Conservation (phyloP, 495 filamentous ascomycete species). For the Sabuloglossum arenarium region DNA sequence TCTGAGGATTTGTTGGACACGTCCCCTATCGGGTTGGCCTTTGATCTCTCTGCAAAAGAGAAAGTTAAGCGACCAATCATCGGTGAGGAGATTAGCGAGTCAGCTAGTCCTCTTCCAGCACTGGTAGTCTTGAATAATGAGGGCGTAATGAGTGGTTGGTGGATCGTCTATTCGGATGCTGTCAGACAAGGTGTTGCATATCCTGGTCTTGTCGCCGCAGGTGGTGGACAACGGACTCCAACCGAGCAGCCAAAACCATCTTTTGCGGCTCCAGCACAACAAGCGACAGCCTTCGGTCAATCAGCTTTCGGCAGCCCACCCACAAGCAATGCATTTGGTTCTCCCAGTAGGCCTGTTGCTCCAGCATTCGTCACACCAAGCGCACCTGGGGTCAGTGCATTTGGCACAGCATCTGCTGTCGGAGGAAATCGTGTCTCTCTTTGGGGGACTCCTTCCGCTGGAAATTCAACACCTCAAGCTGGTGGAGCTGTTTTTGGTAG, state of each 20-base stretch:
- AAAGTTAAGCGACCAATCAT: slow-evolving; percentile 59
- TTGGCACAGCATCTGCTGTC: slow-evolving; percentile 7
- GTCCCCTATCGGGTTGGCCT: slow-evolving; percentile 53
- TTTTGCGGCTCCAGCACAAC: slow-evolving; percentile 17
- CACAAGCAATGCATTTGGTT: not conserved
- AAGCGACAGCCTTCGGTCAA: slow-evolving; percentile 16
- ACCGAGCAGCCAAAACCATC: slow-evolving; percentile 10
- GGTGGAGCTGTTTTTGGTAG: slow-evolving; percentile 9
- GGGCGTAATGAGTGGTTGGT: slow-evolving; percentile 71
- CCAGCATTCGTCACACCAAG: slow-evolving; percentile 2
- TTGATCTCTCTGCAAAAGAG: slow-evolving; percentile 68
- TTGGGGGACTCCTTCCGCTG: slow-evolving; percentile 10
- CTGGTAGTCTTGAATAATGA: slow-evolving; percentile 77
- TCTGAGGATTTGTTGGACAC: slow-evolving; percentile 39
- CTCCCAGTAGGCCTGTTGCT: slow-evolving; percentile 3
- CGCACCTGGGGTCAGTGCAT: slow-evolving; percentile 5
- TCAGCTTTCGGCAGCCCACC: slow-evolving; percentile 11
- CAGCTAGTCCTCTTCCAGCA: slow-evolving; percentile 65
- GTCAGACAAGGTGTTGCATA: slow-evolving; percentile 54
- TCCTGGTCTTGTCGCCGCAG: slow-evolving; percentile 35
- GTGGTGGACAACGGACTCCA: slow-evolving; percentile 11
- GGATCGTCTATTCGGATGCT: slow-evolving; percentile 74
- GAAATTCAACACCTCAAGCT: slow-evolving; percentile 2
- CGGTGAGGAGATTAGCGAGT: slow-evolving; percentile 53
- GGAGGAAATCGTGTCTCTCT: slow-evolving; percentile 13